Evolutionary conservation across 164 flowering plant genomes (phyloP), one percentile per base, ranked within the genome.

Genomic region (Piper longum): DNA sequence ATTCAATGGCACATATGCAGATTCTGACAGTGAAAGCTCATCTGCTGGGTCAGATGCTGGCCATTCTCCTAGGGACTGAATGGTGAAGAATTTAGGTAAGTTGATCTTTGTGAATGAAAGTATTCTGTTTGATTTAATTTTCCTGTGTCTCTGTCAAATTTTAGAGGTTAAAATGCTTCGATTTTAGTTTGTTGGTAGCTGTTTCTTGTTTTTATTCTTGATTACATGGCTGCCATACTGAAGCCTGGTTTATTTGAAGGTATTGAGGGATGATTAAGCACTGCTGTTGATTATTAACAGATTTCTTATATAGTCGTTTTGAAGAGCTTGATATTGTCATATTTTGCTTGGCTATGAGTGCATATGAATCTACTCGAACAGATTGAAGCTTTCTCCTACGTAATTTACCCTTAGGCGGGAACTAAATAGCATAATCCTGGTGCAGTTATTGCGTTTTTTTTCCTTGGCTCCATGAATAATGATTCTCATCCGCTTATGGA

Each of bases 1-100:
- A 12, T 17, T 54, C 16, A 16, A 51, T 12, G 19, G 36, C 16
- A 16, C 9, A 58, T 69, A 8, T 74, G 64, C 81, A 86, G 93
- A 81, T 73, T 85, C 90, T 17, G 96, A 86, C 64, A 87, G 87
- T 57, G 96, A 81, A 16, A 82, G 86, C 67, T 86, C 96, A 44
- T 85, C 89, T 18, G 85, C 43, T 74, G 86, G 76, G 58, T 84
- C 87, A 54, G 96, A 86, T 73, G 82, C 64, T 4, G 76, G 70
- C 42, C 74, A 68, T 61, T 83, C 81, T 55, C 83, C 79, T 8
- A 67, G 68, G 66, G 69, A 73, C 59, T 84, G 76, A 78, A 7
- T 67, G 57, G 42, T 41, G 65, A 59, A 26, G 39, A 40, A 5
- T 52, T 67, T 63, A 77, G 80, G 82, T 80, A 67, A 41, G 61